phyloP scores from a whole-genome alignment of 257 asterid genomes.

The Solanum lycopersicoides region DNA sequence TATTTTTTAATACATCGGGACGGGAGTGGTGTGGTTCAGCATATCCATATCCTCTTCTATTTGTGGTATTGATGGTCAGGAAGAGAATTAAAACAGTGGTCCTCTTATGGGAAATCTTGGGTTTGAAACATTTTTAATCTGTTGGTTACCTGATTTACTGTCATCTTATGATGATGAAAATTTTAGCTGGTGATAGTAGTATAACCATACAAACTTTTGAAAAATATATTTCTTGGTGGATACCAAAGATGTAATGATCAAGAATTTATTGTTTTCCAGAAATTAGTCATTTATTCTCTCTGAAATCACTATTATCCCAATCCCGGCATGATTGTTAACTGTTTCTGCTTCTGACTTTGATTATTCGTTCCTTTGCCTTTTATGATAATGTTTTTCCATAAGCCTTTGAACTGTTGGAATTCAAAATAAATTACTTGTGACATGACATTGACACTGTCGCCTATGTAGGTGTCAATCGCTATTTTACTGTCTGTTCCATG shows the following conservation, averaged over 20 bases:
- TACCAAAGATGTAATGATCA: neutral
- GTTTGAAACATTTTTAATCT: neutral
- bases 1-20: neutral
- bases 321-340: neutral
- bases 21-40: neutral
- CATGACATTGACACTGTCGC: neutral
- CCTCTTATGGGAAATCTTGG: neutral
- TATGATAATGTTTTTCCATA: neutral
- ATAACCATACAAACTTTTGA: neutral
- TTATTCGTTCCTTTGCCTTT: neutral
- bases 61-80: neutral
- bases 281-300: neutral
- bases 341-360: neutral
- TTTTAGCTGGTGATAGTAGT: neutral
- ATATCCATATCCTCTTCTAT: neutral
- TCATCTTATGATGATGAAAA: neutral
- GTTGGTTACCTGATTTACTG: neutral
- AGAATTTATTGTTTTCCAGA: neutral
- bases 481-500: slow-evolving; percentile 66
- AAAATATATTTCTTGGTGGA: neutral
- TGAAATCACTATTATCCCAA: neutral
- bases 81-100: neutral
- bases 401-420: neutral
- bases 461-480: slow-evolving; percentile 63
- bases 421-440: neutral